These are phyloP conservation scores for Naganishia vishniacii DNA, from an alignment of 768 basidiomycete genomes.

Conservation along the genomic window DNA sequence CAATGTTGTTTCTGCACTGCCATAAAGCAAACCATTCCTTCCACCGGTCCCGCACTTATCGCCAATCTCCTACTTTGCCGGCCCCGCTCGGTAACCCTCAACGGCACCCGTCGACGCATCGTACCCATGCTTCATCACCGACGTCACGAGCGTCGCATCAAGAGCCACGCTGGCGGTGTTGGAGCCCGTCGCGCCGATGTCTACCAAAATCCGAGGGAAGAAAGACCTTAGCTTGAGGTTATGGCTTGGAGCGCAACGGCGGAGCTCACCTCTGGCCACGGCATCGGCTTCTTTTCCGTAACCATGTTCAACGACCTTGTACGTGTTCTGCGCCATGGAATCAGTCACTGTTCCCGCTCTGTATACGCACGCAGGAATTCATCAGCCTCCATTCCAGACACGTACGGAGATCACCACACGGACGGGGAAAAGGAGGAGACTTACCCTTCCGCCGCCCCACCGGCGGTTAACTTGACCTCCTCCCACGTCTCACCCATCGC, in stretches of 20 bases:
- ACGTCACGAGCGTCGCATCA: neutral
- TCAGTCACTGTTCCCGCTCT: neutral
- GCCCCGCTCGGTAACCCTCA: conserved; percentile 1
- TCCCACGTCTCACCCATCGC: conserved; percentile 19
- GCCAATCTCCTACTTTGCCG: too few relatives aligned
- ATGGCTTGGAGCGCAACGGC: too few relatives aligned
- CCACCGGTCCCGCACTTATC: too few relatives aligned
- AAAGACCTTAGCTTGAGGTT: too few relatives aligned
- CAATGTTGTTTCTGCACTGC: too few relatives aligned
- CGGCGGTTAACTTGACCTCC: neutral
- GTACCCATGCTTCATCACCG: neutral
- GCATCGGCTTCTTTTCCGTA: conserved; percentile 38
- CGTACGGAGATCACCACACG: neutral
- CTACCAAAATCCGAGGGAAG: neutral
- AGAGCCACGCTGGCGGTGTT: neutral
- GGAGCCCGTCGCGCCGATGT: neutral
- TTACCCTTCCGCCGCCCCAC: neutral
- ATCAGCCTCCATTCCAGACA: too few relatives aligned
- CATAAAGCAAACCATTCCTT: too few relatives aligned
- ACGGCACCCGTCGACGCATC: neutral
- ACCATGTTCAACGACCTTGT: conserved; percentile 41
- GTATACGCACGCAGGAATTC: neutral
- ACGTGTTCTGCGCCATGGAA: conserved; percentile 37
- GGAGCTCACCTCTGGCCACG: conserved; percentile 44
- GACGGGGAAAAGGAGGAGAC: neutral